Base-by-base conservation (phyloP, 2,329 filamentous ascomycete genomes). In the Arthroderma sp. region DNA sequence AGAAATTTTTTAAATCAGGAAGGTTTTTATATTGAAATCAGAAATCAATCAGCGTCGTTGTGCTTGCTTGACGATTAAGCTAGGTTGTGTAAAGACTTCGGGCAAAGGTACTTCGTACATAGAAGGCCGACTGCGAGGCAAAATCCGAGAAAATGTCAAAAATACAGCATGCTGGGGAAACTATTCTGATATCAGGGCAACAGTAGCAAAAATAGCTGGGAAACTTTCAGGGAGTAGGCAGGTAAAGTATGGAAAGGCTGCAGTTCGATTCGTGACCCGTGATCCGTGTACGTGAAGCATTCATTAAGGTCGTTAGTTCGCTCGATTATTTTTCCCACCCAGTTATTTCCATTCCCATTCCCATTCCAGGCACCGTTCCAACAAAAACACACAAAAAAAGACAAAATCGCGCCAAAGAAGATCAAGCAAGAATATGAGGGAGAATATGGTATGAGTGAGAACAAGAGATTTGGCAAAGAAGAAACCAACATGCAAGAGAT, bases 321-420 rank as follows among this genome's bases (percentile, higher is more conserved):
- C 11, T 42, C 40, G 30, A 22, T 32, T 36, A 6, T 36, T 46
- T 44, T 40, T 39, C 11, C 40, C 32, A 43, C 38, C 38, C 36
- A 34, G 29, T 40, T 29, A 31, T 44, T 10, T 45, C 32, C 37
- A 27, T 41, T 36, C 15, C 15, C 15, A 22, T 22, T 22, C 15
- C 15, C 15, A 22, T 22, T 22, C 15, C 33, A 34, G 36, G n/a
- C 43, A 38, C 32, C 39, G 37, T 46, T 27, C 37, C 38, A 41
- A 40, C 31, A 32, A 29, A 5, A 44, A 45, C 2, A 34, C 36
- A 51, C 15, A 48, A 53, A 48, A 53, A 49, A 45, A 51, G 50
- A 49, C 44, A 52, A 54, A 45, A 56, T 54, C 46, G 15, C 42
- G 52, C 50, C 44, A 54, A 53, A 48, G 29, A 36, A 40, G 6